phyloP scores from a whole-genome alignment of 805 yeast genomes.

The Hanseniaspora lachancei region DNA sequence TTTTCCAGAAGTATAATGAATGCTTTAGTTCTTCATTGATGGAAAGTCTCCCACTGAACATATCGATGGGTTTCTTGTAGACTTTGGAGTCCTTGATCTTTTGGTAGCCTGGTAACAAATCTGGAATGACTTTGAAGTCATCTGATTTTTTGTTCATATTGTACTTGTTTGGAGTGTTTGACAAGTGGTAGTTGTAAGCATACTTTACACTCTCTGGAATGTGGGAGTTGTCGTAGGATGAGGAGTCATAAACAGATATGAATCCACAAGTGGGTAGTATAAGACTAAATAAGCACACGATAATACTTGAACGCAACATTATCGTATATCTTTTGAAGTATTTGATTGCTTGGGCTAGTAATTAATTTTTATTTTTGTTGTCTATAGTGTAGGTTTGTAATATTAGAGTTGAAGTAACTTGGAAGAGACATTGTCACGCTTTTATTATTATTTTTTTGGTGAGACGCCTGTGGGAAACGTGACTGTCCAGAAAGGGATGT shows the following conservation, averaged over 20 bases:
- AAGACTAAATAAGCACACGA: background rate
- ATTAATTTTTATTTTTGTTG: background rate
- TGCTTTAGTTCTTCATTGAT: conserved; percentile 41
- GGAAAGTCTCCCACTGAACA: conserved; percentile 58
- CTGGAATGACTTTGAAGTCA: conserved; percentile 20
- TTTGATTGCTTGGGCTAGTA: background rate
- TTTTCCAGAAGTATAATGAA: conserved; percentile 64
- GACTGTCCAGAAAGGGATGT: too few species aligned
- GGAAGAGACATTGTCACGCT: too few species aligned
- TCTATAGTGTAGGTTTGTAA: too few species aligned
- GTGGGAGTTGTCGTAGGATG: background rate
- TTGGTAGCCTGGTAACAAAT: conserved; percentile 23
- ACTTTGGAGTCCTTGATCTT: conserved; percentile 25
- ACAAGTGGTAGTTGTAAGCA: background rate
- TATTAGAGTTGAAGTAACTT: too few species aligned
- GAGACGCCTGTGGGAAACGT: too few species aligned
- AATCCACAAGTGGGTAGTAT: background rate
- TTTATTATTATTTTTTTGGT: too few species aligned
- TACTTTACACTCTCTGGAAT: conserved; percentile 1
- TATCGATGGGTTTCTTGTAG: conserved; percentile 25
- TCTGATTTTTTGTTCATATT: conserved; percentile 11
- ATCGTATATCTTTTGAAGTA: background rate
- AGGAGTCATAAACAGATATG: background rate
- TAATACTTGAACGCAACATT: background rate
- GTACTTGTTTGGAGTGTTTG: conserved; percentile 1